These are phyloP conservation scores for Rhytidiadelphus loreus DNA, from an alignment of 225 moss, liverwort and hornwort species.

Conservation along the genomic window DNA sequence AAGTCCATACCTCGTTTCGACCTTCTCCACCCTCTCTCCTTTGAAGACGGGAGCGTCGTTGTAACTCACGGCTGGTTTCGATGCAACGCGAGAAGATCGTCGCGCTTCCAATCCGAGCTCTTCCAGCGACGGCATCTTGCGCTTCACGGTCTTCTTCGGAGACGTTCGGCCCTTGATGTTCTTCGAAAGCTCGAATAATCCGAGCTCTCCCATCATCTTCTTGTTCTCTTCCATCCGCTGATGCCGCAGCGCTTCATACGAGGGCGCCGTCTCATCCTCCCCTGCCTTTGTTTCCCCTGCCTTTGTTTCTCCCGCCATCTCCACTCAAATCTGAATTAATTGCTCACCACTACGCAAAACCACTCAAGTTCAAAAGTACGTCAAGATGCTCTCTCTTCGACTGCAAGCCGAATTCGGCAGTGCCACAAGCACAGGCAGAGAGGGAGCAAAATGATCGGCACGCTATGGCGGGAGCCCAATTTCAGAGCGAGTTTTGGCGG, in stretches of 20 bases:
- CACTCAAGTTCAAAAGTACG: neutral
- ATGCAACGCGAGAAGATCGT: conserved; percentile 42
- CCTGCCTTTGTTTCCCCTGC: neutral
- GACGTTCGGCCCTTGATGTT: neutral
- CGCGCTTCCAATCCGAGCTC: conserved; percentile 22
- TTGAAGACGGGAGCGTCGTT: neutral
- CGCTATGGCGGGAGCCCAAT: neutral
- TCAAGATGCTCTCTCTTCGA: neutral
- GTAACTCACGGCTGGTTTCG: conserved; percentile 35
- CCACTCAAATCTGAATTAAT: neutral
- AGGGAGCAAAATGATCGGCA: no score
- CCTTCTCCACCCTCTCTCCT: conserved; percentile 7
- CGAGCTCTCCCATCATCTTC: conserved; percentile 38
- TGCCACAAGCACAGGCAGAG: neutral
- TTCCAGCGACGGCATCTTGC: conserved; percentile 11
- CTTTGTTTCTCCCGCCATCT: neutral
- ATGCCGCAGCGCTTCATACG: conserved; percentile 27
- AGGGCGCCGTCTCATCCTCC: neutral
- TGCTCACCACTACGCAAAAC: neutral
- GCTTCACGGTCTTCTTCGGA: conserved; percentile 14
- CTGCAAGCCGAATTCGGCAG: neutral
- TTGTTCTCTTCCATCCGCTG: conserved; percentile 48
- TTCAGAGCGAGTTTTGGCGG: neutral
- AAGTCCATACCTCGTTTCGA: conserved; percentile 28
- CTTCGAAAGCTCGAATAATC: conserved; percentile 19